Conservation (phyloP, 2,329 filamentous ascomycete genomes). For the Zymoseptoria crescenta region DNA sequence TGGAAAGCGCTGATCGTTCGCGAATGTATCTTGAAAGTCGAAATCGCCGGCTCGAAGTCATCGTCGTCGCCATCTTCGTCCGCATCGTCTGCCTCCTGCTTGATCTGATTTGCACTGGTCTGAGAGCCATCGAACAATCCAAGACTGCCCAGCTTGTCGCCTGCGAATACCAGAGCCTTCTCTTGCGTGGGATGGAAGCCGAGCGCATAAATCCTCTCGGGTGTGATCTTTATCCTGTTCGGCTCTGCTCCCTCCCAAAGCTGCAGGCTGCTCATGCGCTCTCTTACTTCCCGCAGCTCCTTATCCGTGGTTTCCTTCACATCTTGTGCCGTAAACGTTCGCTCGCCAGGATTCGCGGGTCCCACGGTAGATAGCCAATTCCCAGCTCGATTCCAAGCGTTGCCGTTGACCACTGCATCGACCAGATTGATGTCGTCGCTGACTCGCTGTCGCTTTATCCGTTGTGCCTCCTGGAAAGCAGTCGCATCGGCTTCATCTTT, state of each 20-base stretch:
- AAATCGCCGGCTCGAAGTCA: slow-evolving; percentile 68
- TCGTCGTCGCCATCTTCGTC: slow-evolving; percentile 63
- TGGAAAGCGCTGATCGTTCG: slow-evolving; percentile 81
- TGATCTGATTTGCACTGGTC: slow-evolving; percentile 38
- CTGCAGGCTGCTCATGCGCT: slow-evolving; percentile 67
- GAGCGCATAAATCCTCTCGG: slow-evolving; percentile 78
- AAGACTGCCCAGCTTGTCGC: slow-evolving; percentile 85
- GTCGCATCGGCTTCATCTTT: slow-evolving; percentile 60
- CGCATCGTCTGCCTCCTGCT: slow-evolving; percentile 46
- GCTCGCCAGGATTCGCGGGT: slow-evolving; percentile 68
- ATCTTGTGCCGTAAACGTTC: slow-evolving; percentile 82
- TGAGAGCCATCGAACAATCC: slow-evolving; percentile 88
- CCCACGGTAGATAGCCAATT: slow-evolving; percentile 61
- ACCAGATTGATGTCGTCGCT: slow-evolving; percentile 62
- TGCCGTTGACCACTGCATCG: slow-evolving; percentile 72
- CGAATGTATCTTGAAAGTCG: slow-evolving; percentile 82
- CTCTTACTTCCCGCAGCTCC: slow-evolving; percentile 62
- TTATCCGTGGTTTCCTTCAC: slow-evolving; percentile 71
- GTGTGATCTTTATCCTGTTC: slow-evolving; percentile 82
- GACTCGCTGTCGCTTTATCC: slow-evolving; percentile 56
- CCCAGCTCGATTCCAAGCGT: slow-evolving; percentile 57
- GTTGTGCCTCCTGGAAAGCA: slow-evolving; percentile 49
- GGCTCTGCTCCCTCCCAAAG: slow-evolving; percentile 80
- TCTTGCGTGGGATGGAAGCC: slow-evolving; percentile 80
- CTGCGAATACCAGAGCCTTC: slow-evolving; percentile 84